Conservation (phyloP, 2,329 filamentous ascomycete species). For the Orbilia ellipsospora region DNA sequence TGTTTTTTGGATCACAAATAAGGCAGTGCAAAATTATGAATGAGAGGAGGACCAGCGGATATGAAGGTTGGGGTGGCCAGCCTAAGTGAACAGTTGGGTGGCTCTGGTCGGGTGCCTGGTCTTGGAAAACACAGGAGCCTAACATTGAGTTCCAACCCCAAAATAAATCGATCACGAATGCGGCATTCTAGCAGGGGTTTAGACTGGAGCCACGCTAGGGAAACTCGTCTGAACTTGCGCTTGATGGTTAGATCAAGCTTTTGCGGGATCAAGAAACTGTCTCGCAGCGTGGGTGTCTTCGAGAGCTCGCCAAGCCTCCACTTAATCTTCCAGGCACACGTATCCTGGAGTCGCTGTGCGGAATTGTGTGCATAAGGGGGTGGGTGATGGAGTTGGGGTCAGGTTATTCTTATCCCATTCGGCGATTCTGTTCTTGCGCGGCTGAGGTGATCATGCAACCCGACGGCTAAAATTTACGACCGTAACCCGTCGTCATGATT, state of each 20-base stretch:
- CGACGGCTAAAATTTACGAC: conserved; percentile 2
- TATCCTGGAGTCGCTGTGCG: neutral
- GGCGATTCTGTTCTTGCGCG: neutral
- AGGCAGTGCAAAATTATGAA: neutral
- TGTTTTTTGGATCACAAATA: neutral
- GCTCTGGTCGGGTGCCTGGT: conserved; percentile 1
- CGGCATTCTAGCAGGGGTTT: neutral
- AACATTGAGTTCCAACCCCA: neutral
- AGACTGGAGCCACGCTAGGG: too few species aligned
- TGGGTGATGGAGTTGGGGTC: neutral
- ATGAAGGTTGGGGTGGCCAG: neutral
- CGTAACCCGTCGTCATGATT: neutral
- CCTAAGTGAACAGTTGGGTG: neutral
- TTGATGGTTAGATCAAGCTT: conserved; percentile 6
- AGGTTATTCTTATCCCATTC: conserved; percentile 19
- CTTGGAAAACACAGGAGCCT: conserved; percentile 1
- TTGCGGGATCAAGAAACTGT: neutral
- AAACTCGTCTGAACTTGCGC: conserved; percentile 10
- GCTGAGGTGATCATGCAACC: conserved; percentile 4
- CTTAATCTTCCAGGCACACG: neutral
- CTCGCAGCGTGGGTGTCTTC: neutral
- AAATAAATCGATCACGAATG: conserved; percentile 12
- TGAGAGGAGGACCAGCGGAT: neutral
- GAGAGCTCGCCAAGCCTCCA: conserved; percentile 16
- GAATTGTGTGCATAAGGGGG: conserved; percentile 4